Conservation (phyloP, 306 rosid genomes). For the Cicer arietinum region DNA sequence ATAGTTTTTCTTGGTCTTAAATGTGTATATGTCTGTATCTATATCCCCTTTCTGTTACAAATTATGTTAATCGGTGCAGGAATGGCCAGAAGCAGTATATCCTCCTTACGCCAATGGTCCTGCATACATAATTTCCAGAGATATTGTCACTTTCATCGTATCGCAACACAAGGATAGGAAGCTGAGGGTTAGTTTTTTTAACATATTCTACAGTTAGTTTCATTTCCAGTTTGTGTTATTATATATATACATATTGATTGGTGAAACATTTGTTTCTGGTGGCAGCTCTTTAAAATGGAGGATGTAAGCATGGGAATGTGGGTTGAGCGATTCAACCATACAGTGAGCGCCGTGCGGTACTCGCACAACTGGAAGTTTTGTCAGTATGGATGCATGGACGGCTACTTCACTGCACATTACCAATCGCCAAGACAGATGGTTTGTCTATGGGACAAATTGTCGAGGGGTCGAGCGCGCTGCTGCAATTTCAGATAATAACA, state of each 20-base stretch:
- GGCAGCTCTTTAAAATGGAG: slow-evolving; percentile 97
- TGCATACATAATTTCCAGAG: slow-evolving; percentile 81
- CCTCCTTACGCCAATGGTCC: slow-evolving; percentile 99
- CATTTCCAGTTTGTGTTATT: neutral
- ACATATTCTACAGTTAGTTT: slow-evolving; percentile 20
- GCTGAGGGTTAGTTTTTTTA: slow-evolving; percentile 71
- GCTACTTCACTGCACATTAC: slow-evolving; percentile 93
- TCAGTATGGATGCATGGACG: slow-evolving; percentile 93
- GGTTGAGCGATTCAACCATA: slow-evolving; percentile 81
- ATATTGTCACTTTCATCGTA: slow-evolving; percentile 69
- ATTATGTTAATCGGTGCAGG: slow-evolving; percentile 58
- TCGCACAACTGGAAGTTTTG: slow-evolving; percentile 98
- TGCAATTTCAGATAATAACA: slow-evolving; percentile 83
- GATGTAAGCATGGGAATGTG: slow-evolving; percentile 99
- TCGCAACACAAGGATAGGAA: slow-evolving; percentile 65
- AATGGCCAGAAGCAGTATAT: slow-evolving; percentile 93
- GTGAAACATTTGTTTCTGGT: slow-evolving; percentile 40
- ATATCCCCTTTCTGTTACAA: slow-evolving; percentile 27
- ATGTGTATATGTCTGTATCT: neutral
- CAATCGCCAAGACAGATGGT: slow-evolving; percentile 98
- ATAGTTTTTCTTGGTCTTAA: slow-evolving; percentile 2
- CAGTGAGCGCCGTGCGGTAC: slow-evolving; percentile 59
- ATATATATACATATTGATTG: slow-evolving; percentile 17
- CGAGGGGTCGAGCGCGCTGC: slow-evolving; percentile 77
- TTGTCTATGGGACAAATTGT: slow-evolving; percentile 91